Evolutionary conservation across 306 rosid genomes (phyloP).

Genomic region (Chamaecrista fasciculata): DNA sequence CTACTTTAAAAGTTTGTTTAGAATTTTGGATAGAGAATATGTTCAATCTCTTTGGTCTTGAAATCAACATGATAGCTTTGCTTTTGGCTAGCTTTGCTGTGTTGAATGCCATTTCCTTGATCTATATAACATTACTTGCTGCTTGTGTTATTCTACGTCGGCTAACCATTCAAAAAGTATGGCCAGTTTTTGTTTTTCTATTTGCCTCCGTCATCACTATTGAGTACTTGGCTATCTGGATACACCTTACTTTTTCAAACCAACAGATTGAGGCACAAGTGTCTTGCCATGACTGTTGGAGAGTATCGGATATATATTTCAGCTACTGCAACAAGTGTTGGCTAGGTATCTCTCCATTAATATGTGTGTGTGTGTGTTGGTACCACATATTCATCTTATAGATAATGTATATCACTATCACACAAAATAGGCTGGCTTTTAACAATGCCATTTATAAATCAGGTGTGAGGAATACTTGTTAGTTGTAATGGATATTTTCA

Average conservation of each 20-base stretch:
- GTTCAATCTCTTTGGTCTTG: slow-evolving; percentile 90
- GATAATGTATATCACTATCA: slow-evolving; percentile 3
- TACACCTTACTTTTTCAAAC: slow-evolving; percentile 40
- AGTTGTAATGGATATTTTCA: background rate
- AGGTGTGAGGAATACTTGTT: slow-evolving; percentile 11
- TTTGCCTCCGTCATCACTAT: slow-evolving; percentile 76
- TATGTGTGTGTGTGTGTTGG: slow-evolving; percentile 1
- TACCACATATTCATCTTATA: slow-evolving; percentile 13
- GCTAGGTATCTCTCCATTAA: slow-evolving; percentile 65
- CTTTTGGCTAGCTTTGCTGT: slow-evolving; percentile 92
- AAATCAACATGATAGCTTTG: slow-evolving; percentile 90
- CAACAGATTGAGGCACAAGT: slow-evolving; percentile 38
- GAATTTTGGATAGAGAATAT: slow-evolving; percentile 82
- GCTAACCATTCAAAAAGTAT: slow-evolving; percentile 53
- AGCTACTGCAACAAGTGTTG: slow-evolving; percentile 76
- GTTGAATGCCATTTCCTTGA: slow-evolving; percentile 73
- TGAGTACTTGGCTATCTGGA: slow-evolving; percentile 84
- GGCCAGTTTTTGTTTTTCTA: slow-evolving; percentile 73
- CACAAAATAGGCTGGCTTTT: slow-evolving; percentile 5
- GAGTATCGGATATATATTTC: slow-evolving; percentile 55
- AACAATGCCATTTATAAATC: slow-evolving; percentile 10
- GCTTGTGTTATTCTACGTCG: slow-evolving; percentile 75
- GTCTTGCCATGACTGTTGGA: slow-evolving; percentile 76
- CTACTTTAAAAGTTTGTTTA: slow-evolving; percentile 59
- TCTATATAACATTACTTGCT: slow-evolving; percentile 70